Conservation (phyloP, 2,329 filamentous ascomycete genomes). For the Penicillium olsonii region DNA sequence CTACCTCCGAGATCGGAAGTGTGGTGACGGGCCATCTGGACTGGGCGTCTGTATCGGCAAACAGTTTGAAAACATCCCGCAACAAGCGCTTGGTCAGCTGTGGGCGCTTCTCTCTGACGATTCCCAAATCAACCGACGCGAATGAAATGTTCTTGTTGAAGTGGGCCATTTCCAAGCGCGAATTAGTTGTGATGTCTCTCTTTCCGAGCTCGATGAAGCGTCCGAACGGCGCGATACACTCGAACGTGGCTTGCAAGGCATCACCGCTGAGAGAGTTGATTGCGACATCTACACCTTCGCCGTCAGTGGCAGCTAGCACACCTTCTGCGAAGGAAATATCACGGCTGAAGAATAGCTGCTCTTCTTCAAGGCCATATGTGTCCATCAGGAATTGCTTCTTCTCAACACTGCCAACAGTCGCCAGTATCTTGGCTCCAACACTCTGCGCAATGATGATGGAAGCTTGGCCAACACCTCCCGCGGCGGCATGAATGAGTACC, state of each 20-base stretch:
- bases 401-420: slow-evolving; percentile 23
- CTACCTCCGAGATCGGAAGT: slow-evolving; percentile 24
- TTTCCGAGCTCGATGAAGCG: slow-evolving; percentile 40
- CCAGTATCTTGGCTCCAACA: slow-evolving; percentile 26
- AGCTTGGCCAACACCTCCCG: slow-evolving; percentile 28
- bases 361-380: slow-evolving; percentile 14
- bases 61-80: slow-evolving; percentile 25
- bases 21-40: slow-evolving; percentile 20
- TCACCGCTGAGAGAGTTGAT: slow-evolving; percentile 33
- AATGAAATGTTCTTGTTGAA: slow-evolving; percentile 50
- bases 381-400: slow-evolving; percentile 26
- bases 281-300: slow-evolving; percentile 31
- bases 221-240: slow-evolving; percentile 33
- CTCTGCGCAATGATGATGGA: slow-evolving; percentile 26
- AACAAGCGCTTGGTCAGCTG: slow-evolving; percentile 24
- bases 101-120: slow-evolving; percentile 25
- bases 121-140: slow-evolving; percentile 43
- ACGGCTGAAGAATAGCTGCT: slow-evolving; percentile 22
- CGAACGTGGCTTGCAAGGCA: slow-evolving; percentile 28
- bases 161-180: slow-evolving; percentile 47
- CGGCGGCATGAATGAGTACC: slow-evolving; percentile 28
- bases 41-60: slow-evolving; percentile 14
- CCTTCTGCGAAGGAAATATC: slow-evolving; percentile 23
- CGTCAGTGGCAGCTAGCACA: slow-evolving; percentile 29
- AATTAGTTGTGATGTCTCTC: slow-evolving; percentile 35